Base-by-base conservation (phyloP, 2,329 filamentous ascomycete genomes). In the Paracamarosporium sp. region DNA sequence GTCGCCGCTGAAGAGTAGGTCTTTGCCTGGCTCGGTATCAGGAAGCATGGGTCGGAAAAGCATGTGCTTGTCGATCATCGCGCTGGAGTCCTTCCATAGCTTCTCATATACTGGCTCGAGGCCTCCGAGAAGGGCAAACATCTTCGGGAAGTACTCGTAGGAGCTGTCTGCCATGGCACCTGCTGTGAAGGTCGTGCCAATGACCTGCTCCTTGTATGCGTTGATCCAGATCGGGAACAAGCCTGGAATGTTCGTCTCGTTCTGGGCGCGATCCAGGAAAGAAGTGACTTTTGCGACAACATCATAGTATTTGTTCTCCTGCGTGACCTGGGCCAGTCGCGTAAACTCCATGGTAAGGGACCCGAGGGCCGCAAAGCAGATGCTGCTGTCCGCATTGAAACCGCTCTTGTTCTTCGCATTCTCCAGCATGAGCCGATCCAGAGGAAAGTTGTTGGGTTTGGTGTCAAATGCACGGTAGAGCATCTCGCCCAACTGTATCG, bases 71-170 rank as follows among this genome's bases (percentile, higher is more conserved):
- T 79, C 79, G 7, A 81, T 80, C 28, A 79, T 74, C 8, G 66
- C 53, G 51, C 79, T 76, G 3, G 76, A 75, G 40, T 75, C 79
- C 62, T 88, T 84, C 69, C 88, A 92, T 15, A 87, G 75, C 13
- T 82, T 82, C 17, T 79, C 66, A 65, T 85, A 85, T 9, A 79
- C 72, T 0, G 78, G 76, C 5, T 80, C 76, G 1, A 76, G 62
- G 6, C 83, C 82, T 12, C 74, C 73, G 9, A 76, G 66, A 6
- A 78, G 61, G 8, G 71, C 69, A 46, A 68, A 65, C 63, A 72
- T 73, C 50, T 78, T 78, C 11, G 72, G 72, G 17, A 78, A 68
- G 44, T 78, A 77, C 56, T 78, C 76, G 55, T 76, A 78, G 5
- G 72, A 65, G 20, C 75, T 76, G 57, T 78, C 76, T 28, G 70